phyloP scores from a whole-genome alignment of 2,329 filamentous ascomycete genomes.

The Nigrograna mackinnonii region DNA sequence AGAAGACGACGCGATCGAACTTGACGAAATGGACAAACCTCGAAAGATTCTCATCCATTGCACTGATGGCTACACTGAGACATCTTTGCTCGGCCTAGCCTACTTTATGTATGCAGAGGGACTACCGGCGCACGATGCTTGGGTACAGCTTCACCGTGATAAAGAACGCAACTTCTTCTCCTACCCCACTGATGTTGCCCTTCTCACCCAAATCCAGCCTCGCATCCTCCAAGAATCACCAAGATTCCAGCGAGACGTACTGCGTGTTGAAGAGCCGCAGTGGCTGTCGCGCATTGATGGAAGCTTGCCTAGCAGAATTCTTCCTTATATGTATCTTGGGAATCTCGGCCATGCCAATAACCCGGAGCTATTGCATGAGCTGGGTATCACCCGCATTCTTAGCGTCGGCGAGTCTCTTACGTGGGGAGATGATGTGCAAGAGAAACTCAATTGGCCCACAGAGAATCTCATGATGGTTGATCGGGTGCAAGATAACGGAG shows the following conservation, averaged over 20 bases:
- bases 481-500: conserved; percentile 93
- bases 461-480: conserved; percentile 83
- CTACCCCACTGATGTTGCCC: conserved; percentile 84
- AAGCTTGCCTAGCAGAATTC: conserved; percentile 83
- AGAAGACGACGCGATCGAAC: conserved; percentile 60
- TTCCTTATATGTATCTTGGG: conserved; percentile 95
- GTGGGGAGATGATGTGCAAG: conserved; percentile 71
- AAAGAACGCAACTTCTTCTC: conserved; percentile 94
- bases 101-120: conserved; percentile 94
- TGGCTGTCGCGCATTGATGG: conserved; percentile 89
- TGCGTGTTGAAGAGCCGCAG: conserved; percentile 66
- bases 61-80: conserved; percentile 94
- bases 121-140: conserved; percentile 78
- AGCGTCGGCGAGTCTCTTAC: conserved; percentile 88
- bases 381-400: conserved; percentile 86
- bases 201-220: conserved; percentile 76
- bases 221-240: conserved; percentile 76
- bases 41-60: conserved; percentile 87
- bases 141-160: conserved; percentile 80
- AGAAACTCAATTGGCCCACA: conserved; percentile 67
- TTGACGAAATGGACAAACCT: conserved; percentile 49
- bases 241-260: conserved; percentile 49
- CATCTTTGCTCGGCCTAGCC: conserved; percentile 82
- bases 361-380: conserved; percentile 73
- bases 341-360: conserved; percentile 95